Conservation (phyloP, 2,329 filamentous ascomycete species). For the Cladosporium sp. region DNA sequence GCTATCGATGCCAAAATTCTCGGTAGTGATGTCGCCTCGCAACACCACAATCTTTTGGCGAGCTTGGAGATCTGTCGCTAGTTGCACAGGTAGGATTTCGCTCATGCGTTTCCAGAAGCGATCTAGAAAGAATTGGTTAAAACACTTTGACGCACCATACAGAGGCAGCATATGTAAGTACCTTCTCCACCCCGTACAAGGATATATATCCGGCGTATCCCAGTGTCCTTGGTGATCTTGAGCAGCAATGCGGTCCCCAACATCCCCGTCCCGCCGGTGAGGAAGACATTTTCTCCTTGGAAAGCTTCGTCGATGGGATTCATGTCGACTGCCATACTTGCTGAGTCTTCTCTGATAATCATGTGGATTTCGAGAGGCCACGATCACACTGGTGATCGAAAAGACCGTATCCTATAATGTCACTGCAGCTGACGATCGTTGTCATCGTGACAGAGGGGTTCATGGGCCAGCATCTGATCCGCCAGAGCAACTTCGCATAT, state of each 20-base stretch:
- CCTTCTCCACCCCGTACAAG: background rate
- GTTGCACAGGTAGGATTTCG: background rate
- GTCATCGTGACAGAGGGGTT: too few relatives aligned
- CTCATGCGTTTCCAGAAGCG: background rate
- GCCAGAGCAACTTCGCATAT: too few relatives aligned
- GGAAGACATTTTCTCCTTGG: background rate
- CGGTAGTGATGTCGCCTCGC: background rate
- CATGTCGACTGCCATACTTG: too few relatives aligned
- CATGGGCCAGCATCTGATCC: too few relatives aligned
- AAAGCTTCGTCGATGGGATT: background rate
- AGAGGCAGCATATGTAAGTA: background rate
- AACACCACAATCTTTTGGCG: background rate
- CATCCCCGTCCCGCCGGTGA: background rate
- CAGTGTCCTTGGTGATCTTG: background rate
- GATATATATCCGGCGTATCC: background rate
- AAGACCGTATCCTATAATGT: too few relatives aligned
- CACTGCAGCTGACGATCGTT: too few relatives aligned
- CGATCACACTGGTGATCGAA: too few relatives aligned
- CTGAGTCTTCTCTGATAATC: too few relatives aligned
- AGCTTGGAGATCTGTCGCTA: background rate
- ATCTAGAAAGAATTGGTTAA: background rate
- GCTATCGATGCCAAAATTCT: background rate
- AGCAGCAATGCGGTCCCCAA: background rate
- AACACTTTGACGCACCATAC: too few relatives aligned
- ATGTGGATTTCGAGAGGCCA: too few relatives aligned